Percentiles rank a stretch among this genome's conserved stretches.
These are phyloP conservation scores for Penicillium ochrochloron DNA, from an alignment of 495 filamentous ascomycete species.

Conservation along the genomic window DNA sequence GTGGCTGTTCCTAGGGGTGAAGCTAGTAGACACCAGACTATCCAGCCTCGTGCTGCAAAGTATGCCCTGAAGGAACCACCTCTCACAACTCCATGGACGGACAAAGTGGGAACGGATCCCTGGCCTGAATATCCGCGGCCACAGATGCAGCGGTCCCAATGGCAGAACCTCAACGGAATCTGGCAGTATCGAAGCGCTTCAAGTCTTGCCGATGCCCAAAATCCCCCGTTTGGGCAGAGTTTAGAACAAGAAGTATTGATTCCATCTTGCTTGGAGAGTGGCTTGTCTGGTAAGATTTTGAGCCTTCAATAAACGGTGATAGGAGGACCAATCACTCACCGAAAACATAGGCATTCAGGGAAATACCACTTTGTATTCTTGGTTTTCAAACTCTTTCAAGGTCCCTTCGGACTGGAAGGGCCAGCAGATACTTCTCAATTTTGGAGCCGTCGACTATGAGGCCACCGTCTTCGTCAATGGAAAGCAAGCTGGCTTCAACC, in stretches of 20 bases:
- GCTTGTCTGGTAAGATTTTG: conserved; percentile 46
- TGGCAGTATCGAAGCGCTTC: conserved; percentile 63
- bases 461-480: conserved; percentile 69
- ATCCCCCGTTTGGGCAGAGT: conserved; percentile 45
- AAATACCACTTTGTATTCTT: conserved; percentile 54
- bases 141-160: conserved; percentile 58
- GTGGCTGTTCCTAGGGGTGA: conserved; percentile 23
- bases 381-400: conserved; percentile 62
- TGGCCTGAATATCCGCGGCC: conserved; percentile 73
- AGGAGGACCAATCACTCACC: conserved; percentile 7
- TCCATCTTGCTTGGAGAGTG: conserved; percentile 68
- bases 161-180: conserved; percentile 68
- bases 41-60: conserved; percentile 22
- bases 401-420: conserved; percentile 53
- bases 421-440: conserved; percentile 60
- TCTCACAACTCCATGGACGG: conserved; percentile 66
- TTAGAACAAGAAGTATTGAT: conserved; percentile 59
- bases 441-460: conserved; percentile 71
- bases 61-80: conserved; percentile 46
- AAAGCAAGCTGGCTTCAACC: conserved; percentile 54
- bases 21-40: not conserved
- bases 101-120: conserved; percentile 61
- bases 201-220: conserved; percentile 41
- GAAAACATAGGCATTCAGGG: conserved; percentile 56
- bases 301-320: not conserved